Conservation (phyloP, 768 basidiomycete genomes). For the Lenzites betulinus region DNA sequence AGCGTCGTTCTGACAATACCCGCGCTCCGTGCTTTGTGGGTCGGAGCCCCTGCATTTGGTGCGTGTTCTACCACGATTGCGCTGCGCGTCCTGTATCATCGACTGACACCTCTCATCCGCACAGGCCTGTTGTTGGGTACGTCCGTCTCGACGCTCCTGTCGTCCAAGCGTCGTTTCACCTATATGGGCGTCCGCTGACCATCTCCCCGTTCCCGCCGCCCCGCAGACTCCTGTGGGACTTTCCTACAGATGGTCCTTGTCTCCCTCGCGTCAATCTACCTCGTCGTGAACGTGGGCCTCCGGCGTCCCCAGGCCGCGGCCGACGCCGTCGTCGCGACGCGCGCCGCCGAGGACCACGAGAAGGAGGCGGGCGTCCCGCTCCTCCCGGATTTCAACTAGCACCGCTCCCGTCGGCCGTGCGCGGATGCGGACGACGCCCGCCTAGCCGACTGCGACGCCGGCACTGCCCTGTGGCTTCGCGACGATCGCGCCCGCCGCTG, state of each 20-base stretch:
- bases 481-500: not conserved
- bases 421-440: not conserved
- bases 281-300: slow-evolving; percentile 21
- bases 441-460: not conserved
- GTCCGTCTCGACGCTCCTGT: not conserved
- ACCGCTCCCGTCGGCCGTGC: not conserved
- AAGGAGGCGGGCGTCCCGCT: not conserved
- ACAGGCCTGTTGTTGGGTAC: slow-evolving; percentile 23
- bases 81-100: not conserved
- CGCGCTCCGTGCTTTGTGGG: slow-evolving; percentile 20
- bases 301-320: slow-evolving; percentile 5
- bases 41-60: slow-evolving; percentile 25
- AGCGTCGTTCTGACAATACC: slow-evolving; percentile 27
- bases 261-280: slow-evolving; percentile 23
- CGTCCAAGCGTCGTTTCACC: not conserved
- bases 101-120: not conserved
- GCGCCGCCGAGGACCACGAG: not conserved
- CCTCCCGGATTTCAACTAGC: not conserved
- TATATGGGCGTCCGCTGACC: not conserved
- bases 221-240: slow-evolving; percentile 18
- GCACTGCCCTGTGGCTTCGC: not conserved
- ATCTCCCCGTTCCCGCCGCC: not conserved
- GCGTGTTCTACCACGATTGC: not conserved
- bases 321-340: not conserved
- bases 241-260: slow-evolving; percentile 26